A percentile compares a stretch with the other conserved stretches of the same genome.
Conservation (phyloP, 1,284 basidiomycete species). For the Rhodotorula mucilaginosa region DNA sequence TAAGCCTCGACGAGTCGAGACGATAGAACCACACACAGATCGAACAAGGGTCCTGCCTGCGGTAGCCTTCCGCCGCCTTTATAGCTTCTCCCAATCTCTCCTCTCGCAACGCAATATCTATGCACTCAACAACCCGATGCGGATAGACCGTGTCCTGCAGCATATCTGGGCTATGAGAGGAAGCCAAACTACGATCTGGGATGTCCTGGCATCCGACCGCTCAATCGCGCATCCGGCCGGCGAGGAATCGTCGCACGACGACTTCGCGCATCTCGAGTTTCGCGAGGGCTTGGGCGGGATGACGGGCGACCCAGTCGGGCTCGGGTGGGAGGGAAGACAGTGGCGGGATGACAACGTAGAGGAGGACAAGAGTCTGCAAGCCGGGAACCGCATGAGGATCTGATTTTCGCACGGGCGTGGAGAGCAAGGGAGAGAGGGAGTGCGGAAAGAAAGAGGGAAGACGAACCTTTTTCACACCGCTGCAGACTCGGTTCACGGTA, state of each 20-base stretch:
- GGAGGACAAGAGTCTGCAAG: conserved; percentile 75
- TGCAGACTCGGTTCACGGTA: conserved; percentile 94
- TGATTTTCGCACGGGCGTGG: background rate
- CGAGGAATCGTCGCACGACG: conserved; percentile 78
- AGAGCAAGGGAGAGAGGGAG: background rate
- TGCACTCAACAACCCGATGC: too few relatives aligned
- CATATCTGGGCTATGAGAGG: too few relatives aligned
- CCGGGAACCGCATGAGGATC: background rate
- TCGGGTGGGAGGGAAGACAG: conserved; percentile 54
- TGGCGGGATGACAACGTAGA: conserved; percentile 85
- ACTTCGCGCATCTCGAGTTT: conserved; percentile 82
- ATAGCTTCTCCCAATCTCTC: too few relatives aligned
- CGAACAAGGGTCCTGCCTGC: background rate
- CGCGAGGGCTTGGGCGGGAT: conserved; percentile 49
- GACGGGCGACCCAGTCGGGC: conserved; percentile 22
- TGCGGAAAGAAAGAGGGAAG: background rate
- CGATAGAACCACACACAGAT: background rate
- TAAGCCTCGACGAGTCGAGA: conserved; percentile 13
- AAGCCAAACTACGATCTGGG: too few relatives aligned
- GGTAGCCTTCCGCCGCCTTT: too few relatives aligned
- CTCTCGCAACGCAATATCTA: too few relatives aligned
- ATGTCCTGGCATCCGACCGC: conserved; percentile 27
- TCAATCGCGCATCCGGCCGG: conserved; percentile 85
- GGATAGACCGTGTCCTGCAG: too few relatives aligned
- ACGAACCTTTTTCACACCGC: conserved; percentile 88